Percentiles rank a stretch among this genome's conserved stretches.
These are phyloP conservation scores for Tuber melanosporum DNA, from an alignment of 495 filamentous ascomycete genomes.

Conservation along the genomic window DNA sequence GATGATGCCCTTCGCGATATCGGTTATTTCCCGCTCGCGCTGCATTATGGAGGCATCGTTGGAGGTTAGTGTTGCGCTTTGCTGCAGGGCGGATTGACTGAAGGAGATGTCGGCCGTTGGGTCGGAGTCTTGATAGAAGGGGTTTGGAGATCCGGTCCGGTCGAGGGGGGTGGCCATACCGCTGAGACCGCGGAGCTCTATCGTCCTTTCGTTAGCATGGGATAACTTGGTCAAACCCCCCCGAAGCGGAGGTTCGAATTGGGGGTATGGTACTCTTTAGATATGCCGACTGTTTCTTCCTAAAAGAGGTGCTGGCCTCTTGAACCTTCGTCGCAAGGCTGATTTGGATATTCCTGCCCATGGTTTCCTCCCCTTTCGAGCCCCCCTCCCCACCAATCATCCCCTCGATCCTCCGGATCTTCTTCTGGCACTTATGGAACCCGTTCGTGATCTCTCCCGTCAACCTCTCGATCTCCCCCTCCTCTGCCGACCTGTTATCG, in stretches of 20 bases:
- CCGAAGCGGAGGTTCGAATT: background rate
- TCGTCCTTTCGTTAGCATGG: constrained; percentile 21
- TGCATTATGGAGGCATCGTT: constrained; percentile 84
- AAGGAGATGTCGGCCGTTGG: constrained; percentile 70
- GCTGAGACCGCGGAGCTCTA: constrained; percentile 79
- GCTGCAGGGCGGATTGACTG: constrained; percentile 81
- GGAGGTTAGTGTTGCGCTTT: constrained; percentile 56
- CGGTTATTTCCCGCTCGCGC: constrained; percentile 92
- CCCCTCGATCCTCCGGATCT: constrained; percentile 76
- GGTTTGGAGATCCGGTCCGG: constrained; percentile 47
- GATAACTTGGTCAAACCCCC: background rate
- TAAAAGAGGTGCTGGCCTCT: constrained; percentile 83
- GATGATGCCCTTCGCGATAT: constrained; percentile 96
- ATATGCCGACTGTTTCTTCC: constrained; percentile 95
- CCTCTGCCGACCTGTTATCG: constrained; percentile 80
- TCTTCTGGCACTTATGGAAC: constrained; percentile 82
- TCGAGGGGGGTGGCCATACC: constrained; percentile 58
- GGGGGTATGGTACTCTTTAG: constrained; percentile 64
- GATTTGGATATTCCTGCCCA: constrained; percentile 93
- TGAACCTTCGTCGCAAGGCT: constrained; percentile 80
- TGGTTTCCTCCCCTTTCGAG: constrained; percentile 76
- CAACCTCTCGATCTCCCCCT: constrained; percentile 78
- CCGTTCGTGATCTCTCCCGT: constrained; percentile 81
- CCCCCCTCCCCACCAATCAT: constrained; percentile 64
- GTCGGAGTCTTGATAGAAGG: constrained; percentile 31